Percentiles rank a stretch among this genome's conserved stretches.
phyloP scores from a whole-genome alignment of 2,329 filamentous ascomycete genomes.

The Aspergillus awamori region DNA sequence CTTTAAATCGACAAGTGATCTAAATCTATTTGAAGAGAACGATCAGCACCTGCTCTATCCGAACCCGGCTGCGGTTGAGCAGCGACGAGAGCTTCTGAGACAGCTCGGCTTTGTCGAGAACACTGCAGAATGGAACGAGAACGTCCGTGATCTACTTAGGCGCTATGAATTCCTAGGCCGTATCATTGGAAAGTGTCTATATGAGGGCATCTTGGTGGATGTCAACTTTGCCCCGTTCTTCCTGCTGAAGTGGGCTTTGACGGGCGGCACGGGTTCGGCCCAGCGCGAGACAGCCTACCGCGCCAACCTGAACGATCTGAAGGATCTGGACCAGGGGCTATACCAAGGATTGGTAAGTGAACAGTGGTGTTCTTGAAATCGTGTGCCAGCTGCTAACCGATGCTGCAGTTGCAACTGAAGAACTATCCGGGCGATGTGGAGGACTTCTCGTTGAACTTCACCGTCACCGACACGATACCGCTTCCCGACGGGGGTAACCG shows the following conservation, averaged over 20 bases:
- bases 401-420: slow-evolving; percentile 65
- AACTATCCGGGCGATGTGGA: slow-evolving; percentile 80
- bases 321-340: slow-evolving; percentile 85
- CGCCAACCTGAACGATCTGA: slow-evolving; percentile 90
- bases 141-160: slow-evolving; percentile 64
- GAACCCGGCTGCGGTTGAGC: slow-evolving; percentile 76
- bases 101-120: slow-evolving; percentile 56
- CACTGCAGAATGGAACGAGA: slow-evolving; percentile 59
- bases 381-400: slow-evolving; percentile 3
- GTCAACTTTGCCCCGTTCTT: slow-evolving; percentile 95
- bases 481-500: slow-evolving; percentile 57
- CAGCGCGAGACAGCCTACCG: slow-evolving; percentile 74
- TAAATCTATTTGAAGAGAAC: slow-evolving; percentile 77
- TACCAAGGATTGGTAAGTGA: slow-evolving; percentile 76
- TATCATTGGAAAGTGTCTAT: slow-evolving; percentile 93
- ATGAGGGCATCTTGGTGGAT: slow-evolving; percentile 94
- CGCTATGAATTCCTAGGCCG: slow-evolving; percentile 91
- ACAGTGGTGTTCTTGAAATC: not conserved
- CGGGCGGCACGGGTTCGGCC: slow-evolving; percentile 64
- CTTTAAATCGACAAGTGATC: slow-evolving; percentile 63
- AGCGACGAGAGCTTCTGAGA: slow-evolving; percentile 62
- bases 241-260: slow-evolving; percentile 88
- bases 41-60: slow-evolving; percentile 86
- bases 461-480: slow-evolving; percentile 71
- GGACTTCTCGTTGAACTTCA: slow-evolving; percentile 84